A percentile compares a stretch with the other conserved stretches of the same genome.
Conservation (phyloP, 768 basidiomycete genomes). For the Candolleomyces efflorescens region DNA sequence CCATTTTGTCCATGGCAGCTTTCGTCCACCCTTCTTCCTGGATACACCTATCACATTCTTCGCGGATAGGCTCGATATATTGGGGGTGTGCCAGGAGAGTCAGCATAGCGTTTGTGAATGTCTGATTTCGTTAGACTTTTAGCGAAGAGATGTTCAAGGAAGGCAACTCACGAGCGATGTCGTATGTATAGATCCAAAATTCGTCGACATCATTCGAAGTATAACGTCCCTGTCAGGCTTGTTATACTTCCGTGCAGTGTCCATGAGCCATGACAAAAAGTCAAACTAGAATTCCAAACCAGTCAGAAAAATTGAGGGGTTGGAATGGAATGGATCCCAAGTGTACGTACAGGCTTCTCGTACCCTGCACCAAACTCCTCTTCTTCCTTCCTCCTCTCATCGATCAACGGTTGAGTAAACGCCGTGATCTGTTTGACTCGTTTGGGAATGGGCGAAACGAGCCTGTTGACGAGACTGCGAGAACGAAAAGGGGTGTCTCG, state of each 20-base stretch:
- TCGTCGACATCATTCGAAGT: slow-evolving; percentile 31
- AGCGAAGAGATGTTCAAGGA: background rate
- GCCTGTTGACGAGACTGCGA: background rate
- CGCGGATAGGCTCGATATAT: slow-evolving; percentile 31
- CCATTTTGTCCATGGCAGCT: slow-evolving; percentile 9
- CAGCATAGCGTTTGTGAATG: slow-evolving; percentile 31
- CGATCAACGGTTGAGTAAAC: slow-evolving; percentile 11
- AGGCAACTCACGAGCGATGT: slow-evolving; percentile 31
- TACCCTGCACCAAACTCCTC: slow-evolving; percentile 3
- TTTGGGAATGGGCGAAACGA: background rate
- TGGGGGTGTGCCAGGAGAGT: slow-evolving; percentile 31
- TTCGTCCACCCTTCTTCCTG: slow-evolving; percentile 29
- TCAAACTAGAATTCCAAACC: slow-evolving; percentile 32
- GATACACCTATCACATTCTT: slow-evolving; percentile 38
- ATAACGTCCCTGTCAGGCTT: slow-evolving; percentile 25
- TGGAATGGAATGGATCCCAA: background rate
- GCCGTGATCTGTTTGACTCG: slow-evolving; percentile 1
- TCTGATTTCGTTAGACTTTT: slow-evolving; percentile 16
- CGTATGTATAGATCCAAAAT: slow-evolving; percentile 42
- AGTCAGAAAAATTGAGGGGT: background rate
- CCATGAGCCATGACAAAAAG: slow-evolving; percentile 44
- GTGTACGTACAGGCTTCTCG: slow-evolving; percentile 7
- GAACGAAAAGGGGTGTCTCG: background rate
- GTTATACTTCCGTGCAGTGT: slow-evolving; percentile 28
- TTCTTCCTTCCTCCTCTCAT: slow-evolving; percentile 4